Base-by-base conservation (phyloP, 495 filamentous ascomycete species). In the Penicillium coprophilum region DNA sequence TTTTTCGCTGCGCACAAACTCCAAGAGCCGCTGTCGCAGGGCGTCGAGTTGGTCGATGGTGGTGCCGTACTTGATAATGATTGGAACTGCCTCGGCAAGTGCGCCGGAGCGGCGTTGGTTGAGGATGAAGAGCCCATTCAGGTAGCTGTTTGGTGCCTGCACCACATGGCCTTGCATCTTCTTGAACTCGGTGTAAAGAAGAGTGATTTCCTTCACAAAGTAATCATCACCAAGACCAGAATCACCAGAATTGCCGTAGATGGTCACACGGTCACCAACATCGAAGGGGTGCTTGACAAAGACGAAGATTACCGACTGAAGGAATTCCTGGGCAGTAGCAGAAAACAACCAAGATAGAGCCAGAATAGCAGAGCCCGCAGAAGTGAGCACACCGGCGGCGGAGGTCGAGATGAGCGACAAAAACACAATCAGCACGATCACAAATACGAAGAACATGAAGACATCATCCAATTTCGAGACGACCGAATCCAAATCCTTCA, bases 231-330 rank as follows among this genome's bases (percentile, higher is more conserved):
- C 91, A 17, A 81, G 78, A 68, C 90, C 81, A 15, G 79, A 64
- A 24, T 85, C 79, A 55, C 93, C 94, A 0, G 93, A 86, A 66
- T 95, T 96, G 43, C 91, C 91, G 62, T 96, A 96, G 30, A 97
- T 81, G 19, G 89, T 89, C 3, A 97, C 90, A 51, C 93, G 85
- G 71, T 97, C 93, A 58, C 93, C 93, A 13, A 97, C 94, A 69
- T 97, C 94, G 62, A 97, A 97, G 5, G 93, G 93, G 69, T 97
- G 93, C 77, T 97, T 97, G 66, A 97, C 89, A 62, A 97, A 96
- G 56, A 97, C 92, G 64, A 97, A 97, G 59, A 96, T 87, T 60
- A 93, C 80, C 2, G 90, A 95, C 65, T 95, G 83, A 2, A 97
- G 80, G 59, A 97, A 96, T 62, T 97, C 94, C 66, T 96, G 92